phyloP scores from a whole-genome alignment of 2,329 filamentous ascomycete genomes.

The Trematosphaeria pertusa region DNA sequence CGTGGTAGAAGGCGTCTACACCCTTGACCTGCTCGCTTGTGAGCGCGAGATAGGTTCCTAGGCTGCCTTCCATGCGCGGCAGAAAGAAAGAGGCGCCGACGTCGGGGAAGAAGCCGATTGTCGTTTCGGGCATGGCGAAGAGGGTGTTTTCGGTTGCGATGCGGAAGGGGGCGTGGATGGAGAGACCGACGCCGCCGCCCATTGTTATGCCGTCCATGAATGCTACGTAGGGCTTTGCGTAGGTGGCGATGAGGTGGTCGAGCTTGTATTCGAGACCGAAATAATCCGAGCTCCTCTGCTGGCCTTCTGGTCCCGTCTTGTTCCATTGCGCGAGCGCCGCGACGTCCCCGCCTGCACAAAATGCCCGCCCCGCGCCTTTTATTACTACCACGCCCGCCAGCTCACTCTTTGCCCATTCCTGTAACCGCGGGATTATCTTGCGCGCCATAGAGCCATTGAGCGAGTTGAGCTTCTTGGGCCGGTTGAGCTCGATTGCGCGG shows the following conservation, averaged over 20 bases:
- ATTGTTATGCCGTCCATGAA: slow-evolving; percentile 99
- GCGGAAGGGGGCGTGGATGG: slow-evolving; percentile 92
- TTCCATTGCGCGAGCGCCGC: slow-evolving; percentile 78
- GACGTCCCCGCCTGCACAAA: slow-evolving; percentile 95
- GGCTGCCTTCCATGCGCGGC: slow-evolving; percentile 81
- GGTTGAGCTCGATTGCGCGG: slow-evolving; percentile 91
- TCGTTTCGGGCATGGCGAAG: slow-evolving; percentile 99
- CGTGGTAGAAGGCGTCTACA: slow-evolving; percentile 86
- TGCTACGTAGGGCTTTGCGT: slow-evolving; percentile 89
- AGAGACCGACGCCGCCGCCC: slow-evolving; percentile 95
- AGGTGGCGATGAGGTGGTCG: slow-evolving; percentile 93
- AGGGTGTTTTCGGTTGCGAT: slow-evolving; percentile 95
- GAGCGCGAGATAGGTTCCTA: slow-evolving; percentile 92
- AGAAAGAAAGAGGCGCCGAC: slow-evolving; percentile 97
- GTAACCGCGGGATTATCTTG: slow-evolving; percentile 87
- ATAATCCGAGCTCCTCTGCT: slow-evolving; percentile 79
- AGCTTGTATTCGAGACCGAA: slow-evolving; percentile 96
- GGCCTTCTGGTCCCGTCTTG: slow-evolving; percentile 69
- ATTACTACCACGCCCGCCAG: slow-evolving; percentile 92
- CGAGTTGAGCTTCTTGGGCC: slow-evolving; percentile 89
- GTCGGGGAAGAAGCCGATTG: slow-evolving; percentile 98
- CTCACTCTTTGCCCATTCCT: slow-evolving; percentile 95
- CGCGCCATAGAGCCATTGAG: slow-evolving; percentile 93
- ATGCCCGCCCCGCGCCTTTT: slow-evolving; percentile 85
- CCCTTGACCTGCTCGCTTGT: slow-evolving; percentile 86